Evolutionary conservation across 345 rosid genomes (phyloP), one percentile per base, ranked within the genome.

Genomic region (Euphorbia peplus): DNA sequence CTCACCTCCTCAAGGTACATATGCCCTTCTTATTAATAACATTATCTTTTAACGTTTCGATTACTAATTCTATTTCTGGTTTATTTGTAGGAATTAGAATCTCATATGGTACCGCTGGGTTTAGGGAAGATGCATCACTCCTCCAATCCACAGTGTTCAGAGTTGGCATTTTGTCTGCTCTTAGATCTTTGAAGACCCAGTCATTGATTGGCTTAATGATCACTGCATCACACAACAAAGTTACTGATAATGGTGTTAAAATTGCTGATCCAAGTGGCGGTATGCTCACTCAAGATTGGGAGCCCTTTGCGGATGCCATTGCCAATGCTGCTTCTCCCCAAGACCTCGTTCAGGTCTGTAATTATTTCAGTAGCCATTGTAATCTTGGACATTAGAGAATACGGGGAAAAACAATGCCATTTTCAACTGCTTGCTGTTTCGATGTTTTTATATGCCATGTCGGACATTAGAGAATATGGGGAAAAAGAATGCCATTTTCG

Each of bases 261-360:
- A 78, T 95, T 66, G 74, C 91, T 18, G 99, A 91, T 70, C 95
- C 99, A 14, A 80, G 76, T 26, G 99, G 99, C 0, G 89, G 85
- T 2, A 88, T 93, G 97, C 91, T 91, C 72, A 82, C 93, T 63
- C 97, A 88, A 69, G 85, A 83, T n/a, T 93, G 99, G 99, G 97
- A 91, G 68, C 99, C 99, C 0, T 89, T 93, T 39, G 93, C 97
- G 0, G 90, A 91, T 76, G 82, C 88, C 26, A 84, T 93, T 67
- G 93, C 95, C 13, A 84, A 86, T 74, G 90, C 95, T 0, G 62
- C 88, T 24, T 80, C 88, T 68, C 75, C 88, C 1, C 64, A 76
- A 32, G n/a, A 73, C 16, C 89, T 93, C 6, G 72, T 89, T 52
- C 82, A 80, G 73, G 92, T 86, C 32, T 63, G 56, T 59, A 16